A percentile compares a stretch with the other conserved stretches of the same genome.
Evolutionary conservation across 179 eudicot genomes (phyloP).

Genomic region (Silene noctiflora): DNA sequence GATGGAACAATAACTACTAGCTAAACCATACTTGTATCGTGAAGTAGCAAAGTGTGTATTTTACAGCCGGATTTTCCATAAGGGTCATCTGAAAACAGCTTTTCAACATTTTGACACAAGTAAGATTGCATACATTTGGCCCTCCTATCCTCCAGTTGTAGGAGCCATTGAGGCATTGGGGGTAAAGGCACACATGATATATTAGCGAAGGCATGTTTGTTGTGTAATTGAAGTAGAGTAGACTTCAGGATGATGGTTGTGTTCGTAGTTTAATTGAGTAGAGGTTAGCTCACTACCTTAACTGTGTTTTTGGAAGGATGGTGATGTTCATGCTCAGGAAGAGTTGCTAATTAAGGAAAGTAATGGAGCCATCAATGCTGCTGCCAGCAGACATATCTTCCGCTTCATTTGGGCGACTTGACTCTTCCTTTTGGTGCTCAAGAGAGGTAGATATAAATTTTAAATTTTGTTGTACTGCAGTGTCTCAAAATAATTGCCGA

Average conservation of each 20-base stretch:
- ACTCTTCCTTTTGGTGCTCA: background rate
- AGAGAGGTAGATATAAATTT: background rate
- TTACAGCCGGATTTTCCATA: too few relatives aligned
- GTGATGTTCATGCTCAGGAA: conserved; percentile 65
- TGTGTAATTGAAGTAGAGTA: background rate
- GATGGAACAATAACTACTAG: too few relatives aligned
- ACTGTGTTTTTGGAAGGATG: conserved; percentile 46
- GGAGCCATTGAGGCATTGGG: too few relatives aligned
- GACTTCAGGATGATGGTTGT: background rate
- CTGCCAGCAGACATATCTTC: conserved; percentile 73
- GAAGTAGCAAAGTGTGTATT: too few relatives aligned
- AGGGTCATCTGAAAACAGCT: too few relatives aligned
- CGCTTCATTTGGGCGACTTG: conserved; percentile 66
- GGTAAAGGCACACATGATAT: too few relatives aligned
- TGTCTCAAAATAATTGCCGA: background rate
- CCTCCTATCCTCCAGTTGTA: too few relatives aligned
- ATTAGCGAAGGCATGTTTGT: background rate
- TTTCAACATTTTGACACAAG: too few relatives aligned
- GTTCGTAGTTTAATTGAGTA: background rate
- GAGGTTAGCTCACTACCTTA: background rate
- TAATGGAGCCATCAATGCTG: conserved; percentile 41
- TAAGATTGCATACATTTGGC: too few relatives aligned
- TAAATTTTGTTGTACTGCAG: background rate
- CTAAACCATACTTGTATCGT: too few relatives aligned
- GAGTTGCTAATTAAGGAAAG: conserved; percentile 76